Conservation (phyloP, 257 asterid species). For the Lycium ferocissimum region DNA sequence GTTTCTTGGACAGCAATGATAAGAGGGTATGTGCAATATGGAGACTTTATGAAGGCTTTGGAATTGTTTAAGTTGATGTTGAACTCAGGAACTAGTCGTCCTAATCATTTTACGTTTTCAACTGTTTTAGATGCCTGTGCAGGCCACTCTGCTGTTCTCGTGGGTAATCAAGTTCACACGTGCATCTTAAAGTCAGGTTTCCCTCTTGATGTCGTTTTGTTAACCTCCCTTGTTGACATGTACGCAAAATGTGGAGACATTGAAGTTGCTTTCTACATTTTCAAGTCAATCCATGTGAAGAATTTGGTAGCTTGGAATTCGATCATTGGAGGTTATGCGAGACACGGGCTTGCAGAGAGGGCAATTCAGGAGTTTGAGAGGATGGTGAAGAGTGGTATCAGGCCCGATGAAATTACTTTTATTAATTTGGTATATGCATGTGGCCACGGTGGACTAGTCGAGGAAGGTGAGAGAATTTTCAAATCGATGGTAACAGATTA, state of each 20-base stretch:
- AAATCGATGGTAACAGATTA: constrained; percentile 19
- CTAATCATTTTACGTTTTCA: constrained; percentile 49
- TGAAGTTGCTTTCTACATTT: constrained; percentile 32
- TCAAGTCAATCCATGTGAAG: constrained; percentile 26
- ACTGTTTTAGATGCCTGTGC: constrained; percentile 27
- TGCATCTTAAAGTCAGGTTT: constrained; percentile 29
- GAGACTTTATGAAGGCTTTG: constrained; percentile 44
- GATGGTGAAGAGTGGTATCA: constrained; percentile 35
- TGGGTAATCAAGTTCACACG: constrained; percentile 22
- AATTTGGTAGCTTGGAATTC: constrained; percentile 70
- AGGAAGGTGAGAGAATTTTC: constrained; percentile 29
- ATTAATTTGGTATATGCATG: constrained; percentile 69
- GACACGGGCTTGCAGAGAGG: constrained; percentile 56
- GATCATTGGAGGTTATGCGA: constrained; percentile 60
- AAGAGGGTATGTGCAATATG: constrained; percentile 60
- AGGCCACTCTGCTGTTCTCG: not conserved
- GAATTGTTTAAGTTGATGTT: constrained; percentile 50
- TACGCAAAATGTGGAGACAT: constrained; percentile 74
- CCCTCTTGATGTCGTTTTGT: constrained; percentile 68
- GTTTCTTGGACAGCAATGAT: constrained; percentile 40
- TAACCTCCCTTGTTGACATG: constrained; percentile 72
- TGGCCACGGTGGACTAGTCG: constrained; percentile 62
- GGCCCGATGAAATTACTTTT: constrained; percentile 68
- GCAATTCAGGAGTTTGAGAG: constrained; percentile 48
- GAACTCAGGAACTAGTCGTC: constrained; percentile 39